Evolutionary conservation across 2,329 filamentous ascomycete genomes (phyloP).

Genomic region (Pseudogymnoascus sp.): DNA sequence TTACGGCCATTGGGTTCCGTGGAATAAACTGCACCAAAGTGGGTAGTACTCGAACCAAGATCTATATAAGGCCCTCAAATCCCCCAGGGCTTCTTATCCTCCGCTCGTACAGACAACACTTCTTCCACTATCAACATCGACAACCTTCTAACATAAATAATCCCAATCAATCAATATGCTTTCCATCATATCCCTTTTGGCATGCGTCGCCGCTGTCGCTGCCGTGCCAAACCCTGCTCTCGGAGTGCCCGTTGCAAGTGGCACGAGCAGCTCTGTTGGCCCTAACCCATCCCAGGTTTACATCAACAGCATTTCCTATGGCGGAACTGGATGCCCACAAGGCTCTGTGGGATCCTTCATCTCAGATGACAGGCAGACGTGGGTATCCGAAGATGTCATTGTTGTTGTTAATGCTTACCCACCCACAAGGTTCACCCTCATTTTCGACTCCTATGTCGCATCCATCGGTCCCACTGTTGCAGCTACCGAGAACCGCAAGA

Average conservation of each 20-base stretch:
- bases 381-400: slow-evolving; percentile 26
- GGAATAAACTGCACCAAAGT: not conserved
- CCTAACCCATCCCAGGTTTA: slow-evolving; percentile 32
- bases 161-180: slow-evolving; percentile 17
- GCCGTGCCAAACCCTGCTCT: slow-evolving; percentile 21
- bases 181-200: slow-evolving; percentile 16
- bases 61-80: not conserved
- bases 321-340: slow-evolving; percentile 41
- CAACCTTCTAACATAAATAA: not conserved
- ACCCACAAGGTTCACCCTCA: slow-evolving; percentile 37
- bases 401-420: not conserved
- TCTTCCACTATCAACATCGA: not conserved
- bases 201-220: slow-evolving; percentile 19
- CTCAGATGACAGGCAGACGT: slow-evolving; percentile 37
- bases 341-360: slow-evolving; percentile 37
- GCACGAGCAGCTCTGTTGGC: slow-evolving; percentile 15
- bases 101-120: not conserved
- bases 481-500: slow-evolving; percentile 40
- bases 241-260: slow-evolving; percentile 16
- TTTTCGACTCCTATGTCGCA: slow-evolving; percentile 45
- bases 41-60: not conserved
- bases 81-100: not conserved
- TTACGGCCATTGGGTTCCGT: not conserved
- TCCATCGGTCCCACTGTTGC: slow-evolving; percentile 39
- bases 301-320: slow-evolving; percentile 38